Percentiles rank a stretch among this genome's conserved stretches.
Evolutionary conservation across 345 rosid genomes (phyloP).

Genomic region (Stellera chamaejasme): DNA sequence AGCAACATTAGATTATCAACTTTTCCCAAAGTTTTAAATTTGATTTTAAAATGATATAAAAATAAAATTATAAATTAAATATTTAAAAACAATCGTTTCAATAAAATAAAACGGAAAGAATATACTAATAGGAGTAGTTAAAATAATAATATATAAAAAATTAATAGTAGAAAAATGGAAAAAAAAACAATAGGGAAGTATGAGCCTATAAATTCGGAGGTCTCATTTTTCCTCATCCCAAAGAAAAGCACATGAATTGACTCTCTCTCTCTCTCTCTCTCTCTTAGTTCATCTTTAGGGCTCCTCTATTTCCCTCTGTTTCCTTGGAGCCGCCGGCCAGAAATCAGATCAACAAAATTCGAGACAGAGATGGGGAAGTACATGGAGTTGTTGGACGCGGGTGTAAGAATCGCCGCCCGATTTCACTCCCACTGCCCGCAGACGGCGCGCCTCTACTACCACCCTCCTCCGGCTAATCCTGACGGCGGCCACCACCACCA

Average conservation of each 20-base stretch:
- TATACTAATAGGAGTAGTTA: too few species aligned
- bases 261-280: not conserved
- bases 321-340: not conserved
- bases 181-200: not conserved
- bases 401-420: conserved; percentile 40
- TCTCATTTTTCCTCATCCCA: not conserved
- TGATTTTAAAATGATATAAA: too few species aligned
- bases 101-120: too few species aligned
- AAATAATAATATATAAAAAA: too few species aligned
- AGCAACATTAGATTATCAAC: too few species aligned
- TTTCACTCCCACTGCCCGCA: conserved; percentile 63
- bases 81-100: too few species aligned
- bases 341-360: not conserved
- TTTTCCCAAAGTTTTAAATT: too few species aligned
- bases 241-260: not conserved
- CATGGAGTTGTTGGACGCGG: conserved; percentile 35
- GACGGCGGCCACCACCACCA: conserved; percentile 17
- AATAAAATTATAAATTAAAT: too few species aligned
- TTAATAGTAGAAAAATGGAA: not conserved
- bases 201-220: conserved; percentile 8
- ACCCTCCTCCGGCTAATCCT: conserved; percentile 33
- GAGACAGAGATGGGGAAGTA: conserved; percentile 32
- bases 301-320: not conserved
- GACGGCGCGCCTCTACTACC: conserved; percentile 49
- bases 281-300: not conserved